These are phyloP conservation scores for Umbilicaria muhlenbergii DNA, from an alignment of 495 filamentous ascomycete species.

Conservation along the genomic window DNA sequence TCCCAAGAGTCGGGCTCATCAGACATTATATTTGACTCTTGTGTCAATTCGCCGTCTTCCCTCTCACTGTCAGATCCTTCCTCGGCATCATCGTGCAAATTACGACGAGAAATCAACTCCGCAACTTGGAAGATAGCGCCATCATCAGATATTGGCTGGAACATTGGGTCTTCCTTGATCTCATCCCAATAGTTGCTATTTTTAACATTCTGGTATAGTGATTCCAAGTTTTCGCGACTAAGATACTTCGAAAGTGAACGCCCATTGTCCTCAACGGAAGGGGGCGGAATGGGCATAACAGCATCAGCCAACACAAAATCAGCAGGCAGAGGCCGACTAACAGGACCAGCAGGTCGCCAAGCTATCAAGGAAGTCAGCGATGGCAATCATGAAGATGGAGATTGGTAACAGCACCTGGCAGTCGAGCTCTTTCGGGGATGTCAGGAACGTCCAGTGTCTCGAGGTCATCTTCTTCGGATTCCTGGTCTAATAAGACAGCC, in stretches of 20 bases:
- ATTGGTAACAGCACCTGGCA: not conserved
- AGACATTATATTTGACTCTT: not conserved
- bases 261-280: constrained; percentile 7
- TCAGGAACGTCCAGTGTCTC: constrained; percentile 12
- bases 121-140: not conserved
- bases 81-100: not conserved
- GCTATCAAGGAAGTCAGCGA: constrained; percentile 1
- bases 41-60: constrained; percentile 2
- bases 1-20: not conserved
- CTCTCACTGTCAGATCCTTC: not conserved
- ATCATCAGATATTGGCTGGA: not conserved
- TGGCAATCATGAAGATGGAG: not conserved
- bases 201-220: not conserved
- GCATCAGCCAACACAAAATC: constrained; percentile 15
- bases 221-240: not conserved
- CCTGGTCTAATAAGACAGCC: not conserved
- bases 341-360: not conserved
- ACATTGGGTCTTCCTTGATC: constrained; percentile 1
- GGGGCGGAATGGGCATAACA: constrained; percentile 10
- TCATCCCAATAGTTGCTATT: constrained; percentile 3
- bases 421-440: constrained; percentile 1
- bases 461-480: constrained; percentile 11
- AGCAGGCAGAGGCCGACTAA: constrained; percentile 10
- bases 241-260: constrained; percentile 11
- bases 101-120: constrained; percentile 1